A percentile compares a stretch with the other conserved stretches of the same genome.
These are phyloP conservation scores for Agaricus blazei DNA, from an alignment of 768 basidiomycete genomes.

Conservation along the genomic window DNA sequence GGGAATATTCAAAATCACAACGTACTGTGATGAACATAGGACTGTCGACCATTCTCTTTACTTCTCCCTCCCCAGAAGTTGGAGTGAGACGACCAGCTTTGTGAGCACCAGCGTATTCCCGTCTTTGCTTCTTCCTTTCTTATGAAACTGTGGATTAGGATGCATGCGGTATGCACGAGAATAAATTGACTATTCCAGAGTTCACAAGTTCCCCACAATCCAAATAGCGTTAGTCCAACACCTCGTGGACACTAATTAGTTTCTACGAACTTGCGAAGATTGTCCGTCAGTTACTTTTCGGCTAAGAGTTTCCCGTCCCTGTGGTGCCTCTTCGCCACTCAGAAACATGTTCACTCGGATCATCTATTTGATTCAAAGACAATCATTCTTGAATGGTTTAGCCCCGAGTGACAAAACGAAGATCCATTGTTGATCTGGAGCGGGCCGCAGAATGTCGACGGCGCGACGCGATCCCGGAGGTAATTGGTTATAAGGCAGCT, in stretches of 20 bases:
- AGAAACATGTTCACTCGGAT: neutral
- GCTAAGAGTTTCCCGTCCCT: neutral
- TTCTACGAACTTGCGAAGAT: neutral
- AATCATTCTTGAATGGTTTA: neutral
- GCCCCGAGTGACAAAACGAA: neutral
- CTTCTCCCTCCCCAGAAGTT: too few relatives aligned
- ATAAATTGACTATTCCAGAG: too few relatives aligned
- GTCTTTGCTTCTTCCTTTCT: too few relatives aligned
- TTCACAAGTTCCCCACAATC: too few relatives aligned
- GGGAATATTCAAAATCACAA: too few relatives aligned
- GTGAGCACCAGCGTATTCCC: too few relatives aligned
- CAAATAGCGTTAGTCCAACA: neutral
- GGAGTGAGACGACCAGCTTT: too few relatives aligned
- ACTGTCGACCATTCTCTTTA: too few relatives aligned
- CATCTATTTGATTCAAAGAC: neutral
- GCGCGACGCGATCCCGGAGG: neutral
- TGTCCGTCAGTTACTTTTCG: conserved; percentile 2
- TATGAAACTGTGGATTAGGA: too few relatives aligned
- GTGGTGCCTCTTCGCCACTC: neutral
- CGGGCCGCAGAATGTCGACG: neutral
- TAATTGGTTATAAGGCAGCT: neutral
- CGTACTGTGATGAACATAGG: too few relatives aligned
- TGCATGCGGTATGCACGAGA: too few relatives aligned
- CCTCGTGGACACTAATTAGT: neutral
- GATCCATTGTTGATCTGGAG: neutral